Evolutionary conservation across 805 yeast species (phyloP).

Genomic region (Ogataea kodamae): DNA sequence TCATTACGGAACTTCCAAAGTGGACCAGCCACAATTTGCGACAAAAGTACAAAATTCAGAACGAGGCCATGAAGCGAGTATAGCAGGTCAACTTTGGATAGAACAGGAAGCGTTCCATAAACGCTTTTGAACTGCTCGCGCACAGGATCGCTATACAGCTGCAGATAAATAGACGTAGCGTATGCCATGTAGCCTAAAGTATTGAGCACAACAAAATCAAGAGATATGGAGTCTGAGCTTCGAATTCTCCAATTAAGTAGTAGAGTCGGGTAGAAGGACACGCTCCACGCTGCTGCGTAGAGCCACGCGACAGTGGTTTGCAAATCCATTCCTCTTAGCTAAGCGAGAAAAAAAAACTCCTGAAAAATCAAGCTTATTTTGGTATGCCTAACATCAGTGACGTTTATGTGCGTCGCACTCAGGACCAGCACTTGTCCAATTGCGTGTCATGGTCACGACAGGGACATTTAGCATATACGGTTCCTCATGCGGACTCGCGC

Average conservation of each 20-base stretch:
- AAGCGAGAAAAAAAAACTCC: conserved; percentile 1
- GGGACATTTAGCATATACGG: conserved; percentile 75
- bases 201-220: conserved; percentile 46
- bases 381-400: conserved; percentile 19
- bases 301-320: conserved; percentile 28
- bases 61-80: conserved; percentile 47
- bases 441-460: conserved; percentile 72
- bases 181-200: conserved; percentile 45
- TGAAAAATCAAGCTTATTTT: conserved; percentile 6
- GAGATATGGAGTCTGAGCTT: conserved; percentile 47
- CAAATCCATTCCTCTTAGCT: conserved; percentile 4
- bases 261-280: conserved; percentile 50
- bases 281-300: conserved; percentile 35
- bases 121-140: conserved; percentile 30
- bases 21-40: conserved; percentile 38
- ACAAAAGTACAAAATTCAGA: conserved; percentile 36
- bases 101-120: conserved; percentile 38
- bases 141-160: conserved; percentile 36
- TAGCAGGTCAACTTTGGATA: conserved; percentile 42
- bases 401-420: conserved; percentile 24
- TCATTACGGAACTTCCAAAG: conserved; percentile 32
- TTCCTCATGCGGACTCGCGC: conserved; percentile 25
- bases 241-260: conserved; percentile 37
- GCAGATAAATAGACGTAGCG: conserved; percentile 40
- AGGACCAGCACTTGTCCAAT: conserved; percentile 12